Conservation (phyloP, 345 rosid genomes). For the Raphanus sativus region DNA sequence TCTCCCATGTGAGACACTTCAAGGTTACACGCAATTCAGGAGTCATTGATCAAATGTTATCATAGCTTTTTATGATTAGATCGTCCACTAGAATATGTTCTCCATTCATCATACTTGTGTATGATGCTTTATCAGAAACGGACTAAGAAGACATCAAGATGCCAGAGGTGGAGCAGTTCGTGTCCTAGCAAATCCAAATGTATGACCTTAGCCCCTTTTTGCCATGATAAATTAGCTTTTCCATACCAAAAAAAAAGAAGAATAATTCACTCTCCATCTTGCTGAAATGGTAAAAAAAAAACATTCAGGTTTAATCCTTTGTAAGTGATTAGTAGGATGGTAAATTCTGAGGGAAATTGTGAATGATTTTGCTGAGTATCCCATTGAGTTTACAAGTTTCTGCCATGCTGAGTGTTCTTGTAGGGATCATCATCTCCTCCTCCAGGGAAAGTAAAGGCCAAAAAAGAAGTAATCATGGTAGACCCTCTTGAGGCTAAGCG, state of each 20-base stretch:
- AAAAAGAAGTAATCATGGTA: conserved; percentile 68
- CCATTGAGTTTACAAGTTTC: background rate
- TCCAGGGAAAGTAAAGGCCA: conserved; percentile 38
- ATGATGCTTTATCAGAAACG: conserved; percentile 30
- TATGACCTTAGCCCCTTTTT: conserved; percentile 49
- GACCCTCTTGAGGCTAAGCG: conserved; percentile 89
- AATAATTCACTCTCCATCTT: background rate
- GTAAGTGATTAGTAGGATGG: background rate
- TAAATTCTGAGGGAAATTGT: background rate
- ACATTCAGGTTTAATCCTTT: background rate
- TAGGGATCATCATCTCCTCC: conserved; percentile 50
- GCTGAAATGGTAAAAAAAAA: background rate
- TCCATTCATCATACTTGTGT: background rate
- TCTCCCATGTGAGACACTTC: no score
- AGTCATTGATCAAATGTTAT: background rate
- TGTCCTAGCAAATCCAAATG: conserved; percentile 70
- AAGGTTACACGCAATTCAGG: no score
- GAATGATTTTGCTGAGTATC: background rate
- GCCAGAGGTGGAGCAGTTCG: conserved; percentile 56
- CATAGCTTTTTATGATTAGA: background rate
- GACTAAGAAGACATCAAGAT: conserved; percentile 43
- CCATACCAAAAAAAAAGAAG: conserved; percentile 17
- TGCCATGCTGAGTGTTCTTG: conserved; percentile 5
- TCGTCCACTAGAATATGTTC: background rate
- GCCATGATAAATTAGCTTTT: conserved; percentile 22